Base-by-base conservation (phyloP, 306 rosid species). In the Medicago lupulina region DNA sequence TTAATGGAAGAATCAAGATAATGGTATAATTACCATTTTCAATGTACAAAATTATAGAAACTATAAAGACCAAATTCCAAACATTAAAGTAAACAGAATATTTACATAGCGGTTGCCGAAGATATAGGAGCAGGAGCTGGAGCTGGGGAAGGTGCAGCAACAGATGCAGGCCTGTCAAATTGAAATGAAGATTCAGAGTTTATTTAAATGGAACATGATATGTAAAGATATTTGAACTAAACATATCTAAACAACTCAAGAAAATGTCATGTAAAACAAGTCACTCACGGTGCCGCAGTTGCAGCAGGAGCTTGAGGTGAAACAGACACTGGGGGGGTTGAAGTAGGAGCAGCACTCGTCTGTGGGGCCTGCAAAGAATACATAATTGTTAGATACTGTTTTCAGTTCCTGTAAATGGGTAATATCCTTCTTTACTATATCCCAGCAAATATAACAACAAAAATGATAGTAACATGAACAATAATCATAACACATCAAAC, bases 221-320 rank as follows among this genome's bases (percentile, higher is more conserved):
- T 9, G 47, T 46, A 18, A 76, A 79, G 62, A 73, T 63, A 51
- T 23, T 60, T 71, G 31, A 15, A 67, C 19, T 21, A 63, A 54
- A 67, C 23, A n/a, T 36, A 61, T 21, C 55, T 10, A 55, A 71
- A 54, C 6, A 72, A 44, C 43, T 53, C 43, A 18, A 57, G 49
- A 64, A 62, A 76, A 68, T 72, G 25, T 67, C 21, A 8, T 10
- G 9, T 63, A 55, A 57, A 54, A 57, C 17, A 16, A 74, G 47
- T 8, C 38, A 86, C 96, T 88, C 88, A 89, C 96, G 50, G 78
- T 51, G 77, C 74, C 2, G 25, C 81, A 49, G 87, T 77, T 70
- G 80, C 55, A 51, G 78, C 76, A 17, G 88, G 85, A 73, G 81
- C 78, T 71, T 85, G 84, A 67, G 92, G 53, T 4, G 76, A 55